phyloP scores from a whole-genome alignment of 305 asterid species.

The Vinca major region DNA sequence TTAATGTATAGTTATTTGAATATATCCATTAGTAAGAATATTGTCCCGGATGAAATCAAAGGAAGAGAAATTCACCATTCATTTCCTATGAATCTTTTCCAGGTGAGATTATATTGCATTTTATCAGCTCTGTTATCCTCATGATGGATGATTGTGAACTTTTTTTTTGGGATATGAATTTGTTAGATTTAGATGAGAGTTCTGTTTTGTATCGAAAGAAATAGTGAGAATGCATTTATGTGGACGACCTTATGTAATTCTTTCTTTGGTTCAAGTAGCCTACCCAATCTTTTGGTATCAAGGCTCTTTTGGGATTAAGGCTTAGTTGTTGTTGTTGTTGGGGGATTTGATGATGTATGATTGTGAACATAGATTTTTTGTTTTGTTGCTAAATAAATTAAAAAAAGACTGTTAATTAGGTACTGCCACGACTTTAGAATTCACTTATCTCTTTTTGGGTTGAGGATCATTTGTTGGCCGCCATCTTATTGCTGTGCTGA shows the following conservation, averaged over 20 bases:
- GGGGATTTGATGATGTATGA: too few relatives aligned
- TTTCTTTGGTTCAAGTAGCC: too few relatives aligned
- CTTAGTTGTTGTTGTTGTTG: too few relatives aligned
- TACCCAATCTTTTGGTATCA: too few relatives aligned
- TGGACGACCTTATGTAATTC: too few relatives aligned
- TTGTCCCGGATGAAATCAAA: slow-evolving; percentile 77
- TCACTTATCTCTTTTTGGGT: background rate
- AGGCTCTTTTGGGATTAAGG: too few relatives aligned
- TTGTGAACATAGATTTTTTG: too few relatives aligned
- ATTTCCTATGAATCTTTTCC: slow-evolving; percentile 82
- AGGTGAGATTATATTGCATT: slow-evolving; percentile 34
- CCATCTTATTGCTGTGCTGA: background rate
- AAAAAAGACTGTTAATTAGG: background rate
- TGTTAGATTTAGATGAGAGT: too few relatives aligned
- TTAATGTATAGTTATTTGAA: slow-evolving; percentile 62
- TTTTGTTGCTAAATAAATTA: too few relatives aligned
- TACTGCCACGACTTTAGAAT: background rate
- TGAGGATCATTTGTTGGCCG: background rate
- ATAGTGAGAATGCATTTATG: too few relatives aligned
- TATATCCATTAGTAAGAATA: slow-evolving; percentile 51
- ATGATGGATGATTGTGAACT: too few relatives aligned
- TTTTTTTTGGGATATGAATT: background rate
- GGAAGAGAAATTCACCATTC: slow-evolving; percentile 82
- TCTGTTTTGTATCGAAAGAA: too few relatives aligned
- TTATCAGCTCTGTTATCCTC: background rate